phyloP scores from a whole-genome alignment of 1,139 yeast species.

The Debaryomyces subglobosus region DNA sequence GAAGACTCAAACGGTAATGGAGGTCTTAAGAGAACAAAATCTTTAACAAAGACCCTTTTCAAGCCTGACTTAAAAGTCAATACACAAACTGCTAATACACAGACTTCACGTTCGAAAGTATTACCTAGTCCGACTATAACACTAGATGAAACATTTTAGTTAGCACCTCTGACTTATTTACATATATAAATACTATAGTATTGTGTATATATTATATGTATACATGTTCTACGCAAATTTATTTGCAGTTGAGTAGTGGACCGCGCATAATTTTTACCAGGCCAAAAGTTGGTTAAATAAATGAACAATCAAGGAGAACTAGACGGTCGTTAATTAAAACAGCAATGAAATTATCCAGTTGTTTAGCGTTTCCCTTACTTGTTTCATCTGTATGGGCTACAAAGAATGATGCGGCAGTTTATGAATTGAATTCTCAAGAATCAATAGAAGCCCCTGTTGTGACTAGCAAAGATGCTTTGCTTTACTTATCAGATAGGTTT shows the following conservation, averaged over 20 bases:
- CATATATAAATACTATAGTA: background rate
- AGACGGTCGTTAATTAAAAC: background rate
- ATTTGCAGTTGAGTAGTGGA: conserved; percentile 7
- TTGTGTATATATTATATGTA: background rate
- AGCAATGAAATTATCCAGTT: conserved; percentile 17
- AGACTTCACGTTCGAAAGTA: conserved; percentile 5
- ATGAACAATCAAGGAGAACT: conserved; percentile 2
- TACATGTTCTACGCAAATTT: background rate
- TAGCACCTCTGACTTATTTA: too few species aligned
- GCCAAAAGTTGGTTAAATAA: conserved; percentile 2
- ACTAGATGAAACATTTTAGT: conserved; percentile 34
- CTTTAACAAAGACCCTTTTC: conserved; percentile 40
- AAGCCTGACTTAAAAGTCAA: conserved; percentile 33
- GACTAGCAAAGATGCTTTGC: conserved; percentile 24
- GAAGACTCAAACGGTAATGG: conserved; percentile 8
- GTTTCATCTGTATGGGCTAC: conserved; percentile 11
- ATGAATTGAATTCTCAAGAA: conserved; percentile 19
- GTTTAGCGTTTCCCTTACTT: conserved; percentile 16
- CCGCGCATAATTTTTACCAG: conserved; percentile 6
- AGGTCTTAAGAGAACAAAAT: conserved; percentile 23
- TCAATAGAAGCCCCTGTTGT: conserved; percentile 13
- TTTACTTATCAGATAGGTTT: conserved; percentile 46
- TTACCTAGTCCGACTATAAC: conserved; percentile 46
- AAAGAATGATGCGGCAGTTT: conserved; percentile 18
- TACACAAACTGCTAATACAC: conserved; percentile 14